Percentiles rank a stretch among this genome's conserved stretches.
Evolutionary conservation across 106 monocot genomes (phyloP).

Genomic region (Allium sativum): DNA sequence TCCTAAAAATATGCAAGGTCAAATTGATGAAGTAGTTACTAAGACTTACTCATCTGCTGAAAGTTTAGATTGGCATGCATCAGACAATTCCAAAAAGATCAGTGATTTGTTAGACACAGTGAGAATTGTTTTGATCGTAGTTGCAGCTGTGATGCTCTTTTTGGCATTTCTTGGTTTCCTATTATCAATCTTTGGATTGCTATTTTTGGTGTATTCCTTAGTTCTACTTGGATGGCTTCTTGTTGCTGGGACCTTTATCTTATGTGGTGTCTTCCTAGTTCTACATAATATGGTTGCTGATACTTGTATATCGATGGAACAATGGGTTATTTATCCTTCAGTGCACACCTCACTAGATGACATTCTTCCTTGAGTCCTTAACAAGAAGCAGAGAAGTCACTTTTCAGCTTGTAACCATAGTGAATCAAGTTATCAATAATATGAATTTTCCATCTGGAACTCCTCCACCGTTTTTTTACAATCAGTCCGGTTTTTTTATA

Average conservation of each 20-base stretch:
- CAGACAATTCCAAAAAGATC: slow-evolving; percentile 50
- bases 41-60: slow-evolving; percentile 58
- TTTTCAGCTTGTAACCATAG: slow-evolving; percentile 29
- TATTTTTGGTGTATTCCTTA: slow-evolving; percentile 53
- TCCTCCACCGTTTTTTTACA: slow-evolving; percentile 18
- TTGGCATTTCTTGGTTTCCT: slow-evolving; percentile 92
- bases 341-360: slow-evolving; percentile 59
- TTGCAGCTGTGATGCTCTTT: slow-evolving; percentile 79
- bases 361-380: slow-evolving; percentile 57
- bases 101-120: slow-evolving; percentile 33
- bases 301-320: slow-evolving; percentile 61
- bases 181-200: slow-evolving; percentile 58
- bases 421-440: slow-evolving; percentile 39
- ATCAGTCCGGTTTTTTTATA: too few species aligned
- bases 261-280: slow-evolving; percentile 66
- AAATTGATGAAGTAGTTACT: slow-evolving; percentile 45
- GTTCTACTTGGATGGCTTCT: slow-evolving; percentile 92
- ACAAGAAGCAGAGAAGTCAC: slow-evolving; percentile 44
- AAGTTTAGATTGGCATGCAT: slow-evolving; percentile 29
- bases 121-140: slow-evolving; percentile 37
- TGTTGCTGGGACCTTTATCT: slow-evolving; percentile 70
- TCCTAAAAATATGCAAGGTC: slow-evolving; percentile 34
- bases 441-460: slow-evolving; percentile 17
- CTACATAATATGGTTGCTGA: slow-evolving; percentile 67
- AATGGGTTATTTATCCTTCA: slow-evolving; percentile 58